These are phyloP conservation scores for Oldenlandia corymbosa DNA, from an alignment of 257 asterid genomes.

Conservation along the genomic window DNA sequence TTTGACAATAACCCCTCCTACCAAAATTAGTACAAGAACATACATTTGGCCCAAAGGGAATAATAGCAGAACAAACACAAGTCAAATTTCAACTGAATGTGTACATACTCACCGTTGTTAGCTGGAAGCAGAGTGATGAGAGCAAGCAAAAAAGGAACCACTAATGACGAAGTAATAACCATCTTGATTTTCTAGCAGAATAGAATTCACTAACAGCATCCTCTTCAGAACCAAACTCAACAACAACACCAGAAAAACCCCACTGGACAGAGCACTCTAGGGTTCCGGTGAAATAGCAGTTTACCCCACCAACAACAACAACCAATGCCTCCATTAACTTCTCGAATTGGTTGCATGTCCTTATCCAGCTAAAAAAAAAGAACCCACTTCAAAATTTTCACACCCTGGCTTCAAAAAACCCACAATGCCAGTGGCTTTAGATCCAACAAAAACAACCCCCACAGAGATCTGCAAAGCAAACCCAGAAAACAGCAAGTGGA, in stretches of 20 bases:
- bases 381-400: constrained; percentile 11
- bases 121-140: constrained; percentile 52
- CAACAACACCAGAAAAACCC: constrained; percentile 16
- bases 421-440: constrained; percentile 42
- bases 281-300: constrained; percentile 30
- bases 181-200: constrained; percentile 53
- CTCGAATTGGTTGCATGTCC: constrained; percentile 42
- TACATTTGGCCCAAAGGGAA: not conserved
- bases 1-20: not conserved
- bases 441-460: constrained; percentile 6
- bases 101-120: constrained; percentile 43
- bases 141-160: constrained; percentile 49
- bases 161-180: constrained; percentile 24
- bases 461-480: constrained; percentile 16
- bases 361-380: constrained; percentile 8
- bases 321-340: constrained; percentile 37
- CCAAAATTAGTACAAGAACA: not conserved
- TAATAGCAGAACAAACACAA: not conserved
- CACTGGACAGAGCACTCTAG: constrained; percentile 31
- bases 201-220: constrained; percentile 46
- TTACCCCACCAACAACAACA: constrained; percentile 32
- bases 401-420: constrained; percentile 36
- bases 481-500: not conserved
- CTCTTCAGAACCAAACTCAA: constrained; percentile 33
- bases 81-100: not conserved